Evolutionary conservation across 306 rosid genomes (phyloP).

Genomic region (Morella rubra): DNA sequence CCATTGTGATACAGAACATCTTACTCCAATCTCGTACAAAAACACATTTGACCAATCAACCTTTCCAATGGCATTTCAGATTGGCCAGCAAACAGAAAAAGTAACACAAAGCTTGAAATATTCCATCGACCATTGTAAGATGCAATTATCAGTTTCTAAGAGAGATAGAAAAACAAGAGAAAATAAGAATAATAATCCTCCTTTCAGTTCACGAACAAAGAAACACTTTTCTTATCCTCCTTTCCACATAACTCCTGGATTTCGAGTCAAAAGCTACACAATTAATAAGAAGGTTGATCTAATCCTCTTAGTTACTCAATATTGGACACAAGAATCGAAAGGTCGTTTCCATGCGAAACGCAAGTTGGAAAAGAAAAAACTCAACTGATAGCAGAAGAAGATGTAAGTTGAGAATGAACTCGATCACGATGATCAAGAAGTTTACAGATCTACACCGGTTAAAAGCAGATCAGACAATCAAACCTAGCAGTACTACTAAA

Average conservation of each 20-base stretch:
- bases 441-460: slow-evolving; percentile 20
- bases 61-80: background rate
- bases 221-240: background rate
- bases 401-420: background rate
- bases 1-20: background rate
- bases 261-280: background rate
- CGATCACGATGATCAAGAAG: background rate
- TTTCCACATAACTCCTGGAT: background rate
- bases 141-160: background rate
- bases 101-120: background rate
- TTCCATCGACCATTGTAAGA: background rate
- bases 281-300: background rate
- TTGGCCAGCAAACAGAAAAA: background rate
- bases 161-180: background rate
- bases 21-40: background rate
- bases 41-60: background rate
- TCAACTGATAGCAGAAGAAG: background rate
- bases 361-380: background rate
- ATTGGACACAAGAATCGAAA: background rate
- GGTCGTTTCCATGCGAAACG: background rate
- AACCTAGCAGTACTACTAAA: slow-evolving; percentile 10
- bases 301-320: background rate
- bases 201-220: background rate
- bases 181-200: background rate
- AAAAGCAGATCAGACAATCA: slow-evolving; percentile 37